phyloP scores from a whole-genome alignment of 2,329 filamentous ascomycete genomes.

The Monilinia polystroma region DNA sequence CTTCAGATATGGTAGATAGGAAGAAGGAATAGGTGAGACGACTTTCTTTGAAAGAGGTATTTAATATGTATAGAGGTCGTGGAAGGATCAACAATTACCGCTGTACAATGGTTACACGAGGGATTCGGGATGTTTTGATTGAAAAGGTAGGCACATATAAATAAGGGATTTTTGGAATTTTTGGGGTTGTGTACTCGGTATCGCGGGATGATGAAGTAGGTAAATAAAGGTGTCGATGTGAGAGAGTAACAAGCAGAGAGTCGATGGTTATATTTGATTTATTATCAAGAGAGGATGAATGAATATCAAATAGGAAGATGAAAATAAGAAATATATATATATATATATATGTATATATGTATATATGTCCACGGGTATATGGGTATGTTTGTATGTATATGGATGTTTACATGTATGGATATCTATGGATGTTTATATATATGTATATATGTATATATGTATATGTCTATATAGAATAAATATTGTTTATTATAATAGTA shows the following conservation, averaged over 20 bases:
- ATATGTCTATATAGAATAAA: too few species aligned
- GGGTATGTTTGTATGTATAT: too few species aligned
- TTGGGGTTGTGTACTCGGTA: not conserved
- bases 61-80: conserved; percentile 2
- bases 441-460: too few species aligned
- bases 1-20: too few species aligned
- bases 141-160: not conserved
- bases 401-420: too few species aligned
- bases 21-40: not conserved
- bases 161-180: not conserved
- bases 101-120: conserved; percentile 14
- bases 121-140: conserved; percentile 9
- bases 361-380: too few species aligned
- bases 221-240: conserved; percentile 1
- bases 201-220: not conserved
- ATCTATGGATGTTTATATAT: too few species aligned
- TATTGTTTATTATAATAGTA: too few species aligned
- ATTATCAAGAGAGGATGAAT: too few species aligned
- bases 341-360: too few species aligned
- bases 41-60: not conserved
- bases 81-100: conserved; percentile 3
- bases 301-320: not conserved
- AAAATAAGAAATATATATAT: not conserved
- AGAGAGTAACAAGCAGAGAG: too few species aligned
- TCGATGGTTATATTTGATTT: too few species aligned